Percentiles rank a stretch among this genome's conserved stretches.
These are phyloP conservation scores for Oleoguttula mirabilis DNA, from an alignment of 495 filamentous ascomycete genomes.

Conservation along the genomic window DNA sequence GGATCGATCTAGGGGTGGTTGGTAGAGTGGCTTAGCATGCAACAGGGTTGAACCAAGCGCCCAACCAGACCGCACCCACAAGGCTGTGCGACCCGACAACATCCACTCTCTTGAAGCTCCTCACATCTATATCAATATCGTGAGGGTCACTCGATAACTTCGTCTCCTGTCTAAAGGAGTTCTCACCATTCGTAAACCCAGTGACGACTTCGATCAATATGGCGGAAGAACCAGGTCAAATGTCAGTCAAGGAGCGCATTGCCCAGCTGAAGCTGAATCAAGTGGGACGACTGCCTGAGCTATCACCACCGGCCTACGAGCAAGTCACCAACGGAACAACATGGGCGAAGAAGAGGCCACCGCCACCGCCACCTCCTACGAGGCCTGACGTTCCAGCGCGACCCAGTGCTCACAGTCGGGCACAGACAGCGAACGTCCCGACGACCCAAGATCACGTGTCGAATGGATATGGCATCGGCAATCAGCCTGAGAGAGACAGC, in stretches of 20 bases:
- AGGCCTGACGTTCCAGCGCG: conserved; percentile 23
- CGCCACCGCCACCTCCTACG: conserved; percentile 28
- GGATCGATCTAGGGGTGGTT: too few relatives aligned
- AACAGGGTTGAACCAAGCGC: too few relatives aligned
- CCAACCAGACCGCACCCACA: too few relatives aligned
- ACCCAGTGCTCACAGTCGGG: conserved; percentile 17
- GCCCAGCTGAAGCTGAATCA: conserved; percentile 47
- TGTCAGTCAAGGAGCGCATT: conserved; percentile 28
- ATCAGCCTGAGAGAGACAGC: conserved; percentile 27
- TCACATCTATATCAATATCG: too few relatives aligned
- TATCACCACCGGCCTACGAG: conserved; percentile 24
- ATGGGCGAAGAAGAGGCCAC: conserved; percentile 21
- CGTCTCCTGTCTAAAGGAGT: too few relatives aligned
- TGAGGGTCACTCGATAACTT: too few relatives aligned
- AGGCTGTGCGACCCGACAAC: too few relatives aligned
- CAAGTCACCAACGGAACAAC: conserved; percentile 11
- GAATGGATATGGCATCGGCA: conserved; percentile 32
- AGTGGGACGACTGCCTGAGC: conserved; percentile 33
- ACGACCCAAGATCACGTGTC: conserved; percentile 29
- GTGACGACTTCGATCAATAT: background rate
- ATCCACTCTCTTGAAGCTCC: too few relatives aligned
- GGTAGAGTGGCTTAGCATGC: too few relatives aligned
- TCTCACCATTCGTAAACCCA: too few relatives aligned
- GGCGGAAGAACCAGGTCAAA: conserved; percentile 1
- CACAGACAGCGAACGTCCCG: conserved; percentile 39